phyloP scores from a whole-genome alignment of 352 stramenopile species.

The Phytophthora hibernalis region DNA sequence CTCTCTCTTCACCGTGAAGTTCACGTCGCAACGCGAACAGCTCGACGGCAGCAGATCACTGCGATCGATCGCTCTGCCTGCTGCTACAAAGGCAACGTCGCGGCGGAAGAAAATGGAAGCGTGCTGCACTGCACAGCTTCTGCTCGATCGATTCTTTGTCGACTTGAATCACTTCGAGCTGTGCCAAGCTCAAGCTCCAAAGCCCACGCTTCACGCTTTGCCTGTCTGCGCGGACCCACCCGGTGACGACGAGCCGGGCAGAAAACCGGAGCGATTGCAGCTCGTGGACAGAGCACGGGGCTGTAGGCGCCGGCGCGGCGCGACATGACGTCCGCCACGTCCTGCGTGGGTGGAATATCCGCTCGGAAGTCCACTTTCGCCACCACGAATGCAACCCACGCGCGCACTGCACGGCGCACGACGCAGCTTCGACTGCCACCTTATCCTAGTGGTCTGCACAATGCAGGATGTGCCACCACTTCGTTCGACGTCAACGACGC shows the following conservation, averaged over 20 bases:
- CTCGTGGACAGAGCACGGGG: conserved; percentile 33
- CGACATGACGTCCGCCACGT: conserved; percentile 18
- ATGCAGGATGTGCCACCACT: neutral
- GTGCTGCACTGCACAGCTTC: neutral
- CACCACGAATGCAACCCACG: neutral
- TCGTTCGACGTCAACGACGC: neutral
- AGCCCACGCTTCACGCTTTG: conserved; percentile 10
- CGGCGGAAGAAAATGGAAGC: neutral
- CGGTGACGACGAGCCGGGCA: conserved; percentile 19
- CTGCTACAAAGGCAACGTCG: neutral
- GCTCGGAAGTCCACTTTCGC: neutral
- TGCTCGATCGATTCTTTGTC: neutral
- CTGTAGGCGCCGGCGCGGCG: conserved; percentile 23
- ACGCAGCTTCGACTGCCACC: neutral
- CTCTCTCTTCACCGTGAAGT: no score
- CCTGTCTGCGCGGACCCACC: conserved; percentile 26
- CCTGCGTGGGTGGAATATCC: conserved; percentile 18
- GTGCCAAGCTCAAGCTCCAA: no score
- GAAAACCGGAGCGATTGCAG: conserved; percentile 30
- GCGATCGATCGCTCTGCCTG: neutral
- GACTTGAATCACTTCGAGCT: neutral
- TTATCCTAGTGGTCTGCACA: neutral
- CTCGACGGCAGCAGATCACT: neutral
- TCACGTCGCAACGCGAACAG: neutral
- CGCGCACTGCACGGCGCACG: neutral